Base-by-base conservation (phyloP, 2,329 filamentous ascomycete genomes). In the Clonostachys rosea region DNA sequence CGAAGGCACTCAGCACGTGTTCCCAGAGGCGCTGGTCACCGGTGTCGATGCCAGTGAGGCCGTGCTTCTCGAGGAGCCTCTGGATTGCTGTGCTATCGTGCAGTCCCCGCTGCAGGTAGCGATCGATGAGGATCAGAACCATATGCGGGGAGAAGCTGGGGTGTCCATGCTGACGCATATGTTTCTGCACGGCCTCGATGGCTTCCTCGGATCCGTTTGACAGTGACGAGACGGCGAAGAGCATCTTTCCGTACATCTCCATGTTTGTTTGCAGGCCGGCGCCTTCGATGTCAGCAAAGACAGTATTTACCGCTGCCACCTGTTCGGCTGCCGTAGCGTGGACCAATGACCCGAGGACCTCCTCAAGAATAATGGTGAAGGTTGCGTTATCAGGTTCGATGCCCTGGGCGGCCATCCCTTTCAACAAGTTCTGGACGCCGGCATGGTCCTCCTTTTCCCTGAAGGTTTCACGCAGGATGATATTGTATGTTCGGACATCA, bases 111-210 rank as follows among this genome's bases (percentile, higher is more conserved):
- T 70, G 57, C 59, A 91, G 86, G 59, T 84, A 85, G 59, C 86
- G 74, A 42, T 84, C 78, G 42, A 87, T 70, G 17, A 94, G 76
- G 57, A 85, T 87, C 20, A 87, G 91, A 68, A 87, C 87, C 57
- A 90, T 87, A 55, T 89, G 78, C 2, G 80, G 65, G 5, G 78
- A 79, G 3, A 81, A 73, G 43, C 73, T 33, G 20, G 20, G 60
- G 40, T 85, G 57, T 17, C 76, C 75, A 20, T 71, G 66, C 6
- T 58, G 54, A 44, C 68, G 66, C 75, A 94, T 86, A 61, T 86
- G 79, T 2, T 70, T 64, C 40, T 90, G 72, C 8, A 92, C 73
- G 2, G 74, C 73, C 41, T 76, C 74, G 13, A 87, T 76, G 47
- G 81, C 79, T 3, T 65, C 61, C 40, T 68, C 68, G 20, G 70